phyloP scores from a whole-genome alignment of 129 eudicot genomes.

The Arctium minus region DNA sequence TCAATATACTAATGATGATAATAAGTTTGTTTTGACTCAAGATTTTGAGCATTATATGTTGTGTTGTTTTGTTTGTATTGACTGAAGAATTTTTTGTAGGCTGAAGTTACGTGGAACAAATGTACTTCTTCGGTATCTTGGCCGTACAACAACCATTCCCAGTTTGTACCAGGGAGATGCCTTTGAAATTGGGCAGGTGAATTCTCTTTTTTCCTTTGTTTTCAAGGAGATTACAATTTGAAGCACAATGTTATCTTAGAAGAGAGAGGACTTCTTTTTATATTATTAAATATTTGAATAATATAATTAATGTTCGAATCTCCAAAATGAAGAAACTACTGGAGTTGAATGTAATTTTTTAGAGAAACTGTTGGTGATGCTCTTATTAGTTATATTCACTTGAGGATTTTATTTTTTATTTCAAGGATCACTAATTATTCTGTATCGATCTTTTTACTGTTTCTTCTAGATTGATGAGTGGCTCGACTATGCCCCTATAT shows the following conservation, averaged over 20 bases:
- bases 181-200: slow-evolving; percentile 47
- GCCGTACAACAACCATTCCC: slow-evolving; percentile 36
- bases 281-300: neutral
- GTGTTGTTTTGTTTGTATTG: neutral
- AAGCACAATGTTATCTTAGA: neutral
- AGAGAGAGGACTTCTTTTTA: neutral
- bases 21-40: neutral
- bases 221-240: neutral
- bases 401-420: neutral
- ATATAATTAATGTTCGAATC: neutral
- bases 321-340: neutral
- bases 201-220: neutral
- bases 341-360: neutral
- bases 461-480: slow-evolving; percentile 68
- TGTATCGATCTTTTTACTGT: neutral
- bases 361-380: neutral
- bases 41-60: neutral
- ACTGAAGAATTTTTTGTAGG: slow-evolving; percentile 22
- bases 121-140: slow-evolving; percentile 55
- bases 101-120: slow-evolving; percentile 48
- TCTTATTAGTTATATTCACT: neutral
- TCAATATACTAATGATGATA: neutral
- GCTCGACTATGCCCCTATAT: slow-evolving; percentile 62
- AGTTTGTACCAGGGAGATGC: slow-evolving; percentile 34
- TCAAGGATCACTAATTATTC: neutral